Evolutionary conservation across 352 stramenopile species (phyloP), one percentile per base, ranked within the genome.

Genomic region (Phytophthora quininea): DNA sequence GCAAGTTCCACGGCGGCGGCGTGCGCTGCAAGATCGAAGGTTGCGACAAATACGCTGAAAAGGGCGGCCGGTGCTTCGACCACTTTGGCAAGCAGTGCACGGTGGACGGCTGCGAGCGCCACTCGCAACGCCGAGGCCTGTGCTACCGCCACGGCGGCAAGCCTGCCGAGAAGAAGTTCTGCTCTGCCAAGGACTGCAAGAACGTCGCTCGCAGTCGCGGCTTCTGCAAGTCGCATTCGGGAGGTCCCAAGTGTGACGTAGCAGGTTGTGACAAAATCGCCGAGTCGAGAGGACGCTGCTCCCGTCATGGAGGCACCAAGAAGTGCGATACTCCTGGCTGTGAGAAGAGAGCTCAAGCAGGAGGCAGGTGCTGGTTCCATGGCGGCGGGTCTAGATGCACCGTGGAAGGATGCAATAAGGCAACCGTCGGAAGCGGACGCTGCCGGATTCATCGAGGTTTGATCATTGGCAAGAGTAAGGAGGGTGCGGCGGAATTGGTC

Each of bases 141-240:
- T 73, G 65, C n/a, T 73, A 73, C 19, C 59, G 54, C 5, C 65
- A 73, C 29, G 65, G 65, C 37, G 65, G 65, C 32, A 73, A 65
- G 57, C 65, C 65, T 40, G 10, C 33, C 6, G 47, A 69, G 30
- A 43, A 48, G 37, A 73, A 69, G 35, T 40, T 62, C 32, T 73
- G 65, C 49, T 49, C 30, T 58, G 60, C 61, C 7, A 4, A 27
- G n/a, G 60, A 54, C 33, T 73, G 65, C 35, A 40, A 69, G n/a
- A 64, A 69, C 46, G 49, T 73, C 8, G 60, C 54, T 37, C 59
- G 65, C 35, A 73, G 59, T 5, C 54, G 55, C 31, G 67, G 58
- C 48, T 8, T 53, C 9, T 73, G 65, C 37, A 57, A 61, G 58
- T 56, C 31, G 35, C 65, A 73, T 50, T 59, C 59, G 0, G 65